phyloP scores from a whole-genome alignment of 495 filamentous ascomycete genomes.

The Penicillium silybi region DNA sequence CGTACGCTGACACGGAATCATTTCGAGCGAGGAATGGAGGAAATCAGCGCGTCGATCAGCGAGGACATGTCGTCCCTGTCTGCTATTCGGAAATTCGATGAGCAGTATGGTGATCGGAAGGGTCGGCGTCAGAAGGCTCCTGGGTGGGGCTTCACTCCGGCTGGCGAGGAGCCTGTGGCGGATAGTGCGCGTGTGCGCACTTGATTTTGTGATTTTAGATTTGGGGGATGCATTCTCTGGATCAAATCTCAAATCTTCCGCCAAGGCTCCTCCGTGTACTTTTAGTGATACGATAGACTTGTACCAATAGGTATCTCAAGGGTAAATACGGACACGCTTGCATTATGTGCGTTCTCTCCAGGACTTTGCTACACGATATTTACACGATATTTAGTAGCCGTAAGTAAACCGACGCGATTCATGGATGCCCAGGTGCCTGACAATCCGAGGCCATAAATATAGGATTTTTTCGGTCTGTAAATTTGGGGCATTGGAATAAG shows the following conservation, averaged over 20 bases:
- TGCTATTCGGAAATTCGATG: slow-evolving; percentile 92
- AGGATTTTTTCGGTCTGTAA: too few relatives aligned
- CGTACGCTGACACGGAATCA: slow-evolving; percentile 63
- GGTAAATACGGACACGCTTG: slow-evolving; percentile 3
- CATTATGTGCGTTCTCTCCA: background rate
- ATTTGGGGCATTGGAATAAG: too few relatives aligned
- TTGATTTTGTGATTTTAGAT: slow-evolving; percentile 18
- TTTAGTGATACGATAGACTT: slow-evolving; percentile 32
- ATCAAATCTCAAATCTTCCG: background rate
- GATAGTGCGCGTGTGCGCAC: slow-evolving; percentile 41
- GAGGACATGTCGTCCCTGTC: slow-evolving; percentile 88
- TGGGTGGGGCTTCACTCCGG: slow-evolving; percentile 42
- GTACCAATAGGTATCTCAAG: slow-evolving; percentile 27
- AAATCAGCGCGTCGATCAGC: slow-evolving; percentile 88
- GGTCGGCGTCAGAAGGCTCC: slow-evolving; percentile 59
- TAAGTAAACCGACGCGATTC: background rate
- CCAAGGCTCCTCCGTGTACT: slow-evolving; percentile 9
- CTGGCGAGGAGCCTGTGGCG: slow-evolving; percentile 16
- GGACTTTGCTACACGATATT: too few relatives aligned
- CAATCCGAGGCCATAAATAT: too few relatives aligned
- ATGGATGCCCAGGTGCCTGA: too few relatives aligned
- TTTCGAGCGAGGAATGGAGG: slow-evolving; percentile 80
- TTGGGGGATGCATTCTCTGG: background rate
- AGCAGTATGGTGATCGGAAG: slow-evolving; percentile 89
- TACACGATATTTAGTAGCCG: too few relatives aligned